Base-by-base conservation (phyloP, 768 basidiomycete species). In the Amanita polypyramis region DNA sequence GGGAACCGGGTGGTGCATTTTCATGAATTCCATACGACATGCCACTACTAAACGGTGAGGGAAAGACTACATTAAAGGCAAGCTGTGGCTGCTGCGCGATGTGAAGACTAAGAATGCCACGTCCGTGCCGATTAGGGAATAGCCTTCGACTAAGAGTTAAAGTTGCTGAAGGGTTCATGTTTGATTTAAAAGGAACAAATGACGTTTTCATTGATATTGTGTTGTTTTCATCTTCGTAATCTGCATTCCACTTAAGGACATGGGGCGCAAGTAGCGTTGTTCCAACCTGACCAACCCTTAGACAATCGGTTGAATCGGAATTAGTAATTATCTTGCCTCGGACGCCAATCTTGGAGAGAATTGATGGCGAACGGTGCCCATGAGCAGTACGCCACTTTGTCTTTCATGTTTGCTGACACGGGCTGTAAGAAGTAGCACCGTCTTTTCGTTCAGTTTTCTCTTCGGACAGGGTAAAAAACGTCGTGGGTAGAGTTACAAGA, bases 331-430 rank as follows among this genome's bases (percentile, higher is more conserved):
- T 53, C 63, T 43, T 59, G 73, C 79, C 62, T 72, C 65, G n/a
- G 72, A 64, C 37, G 62, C 60, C 49, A 79, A 56, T 43, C 77
- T 75, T 11, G 86, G 84, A 23, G 85, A 86, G 57, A 78, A 79
- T 56, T 88, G 85, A 61, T 91, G 83, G 49, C 74, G 76, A 41
- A 93, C 62, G 2, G 87, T 87, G 32, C 85, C 86, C 20, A 77
- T 58, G 33, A 92, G 59, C 49, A 72, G 74, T 12, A 70, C 70
- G 8, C 62, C 55, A 17, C 55, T 59, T 37, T 54, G 54, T 9
- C 44, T 51, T 43, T 56, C 57, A 50, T 57, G 50, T 38, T 58
- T 54, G 44, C 62, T 64, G 55, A 70, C 63, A 48, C 65, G 65
- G 34, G 69, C 66, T 45, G 66, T 63, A 20, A 78, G 54, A 17